Evolutionary conservation across 2,329 filamentous ascomycete species (phyloP).

Genomic region (Fusarium equiseti): DNA sequence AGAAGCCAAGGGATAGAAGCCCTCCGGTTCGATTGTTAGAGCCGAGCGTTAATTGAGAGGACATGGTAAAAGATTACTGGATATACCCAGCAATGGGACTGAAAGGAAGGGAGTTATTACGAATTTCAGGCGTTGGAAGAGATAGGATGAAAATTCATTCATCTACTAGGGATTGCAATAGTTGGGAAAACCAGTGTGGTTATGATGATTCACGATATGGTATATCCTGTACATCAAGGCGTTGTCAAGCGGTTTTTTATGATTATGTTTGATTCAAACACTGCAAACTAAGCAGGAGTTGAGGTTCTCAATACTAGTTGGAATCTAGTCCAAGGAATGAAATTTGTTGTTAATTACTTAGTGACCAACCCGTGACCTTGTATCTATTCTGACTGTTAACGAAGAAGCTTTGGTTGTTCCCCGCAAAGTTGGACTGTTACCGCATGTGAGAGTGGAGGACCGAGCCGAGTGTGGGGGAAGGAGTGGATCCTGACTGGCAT

Average conservation of each 20-base stretch:
- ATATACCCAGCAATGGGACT: background rate
- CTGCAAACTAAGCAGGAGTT: background rate
- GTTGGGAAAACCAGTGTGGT: conserved; percentile 6
- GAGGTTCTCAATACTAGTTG: conserved; percentile 1
- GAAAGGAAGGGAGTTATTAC: background rate
- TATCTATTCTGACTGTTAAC: background rate
- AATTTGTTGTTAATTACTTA: background rate
- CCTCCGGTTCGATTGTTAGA: conserved; percentile 44
- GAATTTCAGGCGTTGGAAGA: conserved; percentile 23
- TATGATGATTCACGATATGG: conserved; percentile 26
- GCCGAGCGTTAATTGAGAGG: conserved; percentile 34
- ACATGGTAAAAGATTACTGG: background rate
- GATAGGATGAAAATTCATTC: background rate
- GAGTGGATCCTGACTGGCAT: conserved; percentile 9
- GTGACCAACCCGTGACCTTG: background rate
- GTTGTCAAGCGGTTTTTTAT: conserved; percentile 11
- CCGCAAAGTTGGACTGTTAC: conserved; percentile 10
- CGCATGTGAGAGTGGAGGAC: conserved; percentile 41
- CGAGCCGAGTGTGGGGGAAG: conserved; percentile 32
- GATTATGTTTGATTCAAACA: background rate
- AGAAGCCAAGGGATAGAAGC: conserved; percentile 65
- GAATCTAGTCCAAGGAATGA: background rate
- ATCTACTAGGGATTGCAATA: background rate
- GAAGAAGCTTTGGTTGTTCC: conserved; percentile 3
- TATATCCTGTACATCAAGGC: conserved; percentile 31